A percentile compares a stretch with the other conserved stretches of the same genome.
phyloP scores from a whole-genome alignment of 371 early-diverging fungal species.

The Nematocida ironsii region DNA sequence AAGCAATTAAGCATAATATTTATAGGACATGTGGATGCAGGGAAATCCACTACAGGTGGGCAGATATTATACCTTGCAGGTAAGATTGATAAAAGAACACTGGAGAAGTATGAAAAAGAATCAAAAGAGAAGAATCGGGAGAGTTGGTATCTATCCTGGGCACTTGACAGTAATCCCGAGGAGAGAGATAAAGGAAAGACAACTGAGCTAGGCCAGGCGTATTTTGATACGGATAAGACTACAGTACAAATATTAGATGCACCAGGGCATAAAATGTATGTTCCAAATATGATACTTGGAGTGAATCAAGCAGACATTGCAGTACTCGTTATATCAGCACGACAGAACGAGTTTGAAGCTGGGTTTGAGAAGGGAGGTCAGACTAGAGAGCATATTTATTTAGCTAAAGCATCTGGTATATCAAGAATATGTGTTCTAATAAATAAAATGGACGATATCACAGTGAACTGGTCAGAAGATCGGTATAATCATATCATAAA shows the following conservation, averaged over 20 bases:
- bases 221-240: slow-evolving; percentile 84
- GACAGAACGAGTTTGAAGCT: slow-evolving; percentile 92
- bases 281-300: slow-evolving; percentile 95
- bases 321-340: slow-evolving; percentile 89
- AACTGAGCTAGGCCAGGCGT: slow-evolving; percentile 72
- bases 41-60: slow-evolving; percentile 96
- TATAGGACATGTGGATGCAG: slow-evolving; percentile 99
- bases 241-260: slow-evolving; percentile 72
- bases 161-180: slow-evolving; percentile 69
- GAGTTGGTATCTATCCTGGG: slow-evolving; percentile 70
- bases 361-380: slow-evolving; percentile 94
- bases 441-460: slow-evolving; percentile 70
- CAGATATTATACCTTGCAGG: slow-evolving; percentile 97
- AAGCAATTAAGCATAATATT: slow-evolving; percentile 75
- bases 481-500: slow-evolving; percentile 60
- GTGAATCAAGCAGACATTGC: slow-evolving; percentile 81
- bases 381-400: slow-evolving; percentile 97
- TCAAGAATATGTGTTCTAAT: slow-evolving; percentile 65
- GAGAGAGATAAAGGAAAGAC: slow-evolving; percentile 77
- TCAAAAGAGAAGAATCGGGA: slow-evolving; percentile 77
- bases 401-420: slow-evolving; percentile 72
- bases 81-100: slow-evolving; percentile 95
- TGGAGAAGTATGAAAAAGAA: slow-evolving; percentile 97
- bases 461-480: slow-evolving; percentile 62
- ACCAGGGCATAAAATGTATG: slow-evolving; percentile 97